Evolutionary conservation across 139 green algal species (phyloP).

Genomic region (Chlorella vulgaris): DNA sequence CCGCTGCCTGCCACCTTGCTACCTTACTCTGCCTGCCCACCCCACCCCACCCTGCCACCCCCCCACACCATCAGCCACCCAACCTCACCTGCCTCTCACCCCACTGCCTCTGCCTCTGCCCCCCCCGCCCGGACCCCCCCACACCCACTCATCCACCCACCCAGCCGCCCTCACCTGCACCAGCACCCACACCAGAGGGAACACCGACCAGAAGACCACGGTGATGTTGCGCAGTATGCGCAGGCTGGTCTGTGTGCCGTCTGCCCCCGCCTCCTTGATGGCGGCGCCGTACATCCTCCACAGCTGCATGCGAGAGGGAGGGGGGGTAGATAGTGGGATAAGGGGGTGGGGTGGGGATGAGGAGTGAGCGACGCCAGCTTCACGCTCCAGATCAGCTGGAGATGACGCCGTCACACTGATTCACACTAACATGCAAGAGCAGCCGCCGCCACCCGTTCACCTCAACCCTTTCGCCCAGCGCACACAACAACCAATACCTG

Average conservation of each 20-base stretch:
- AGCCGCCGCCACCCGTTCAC: too few relatives aligned
- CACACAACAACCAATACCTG: too few relatives aligned
- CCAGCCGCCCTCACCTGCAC: conserved; percentile 5
- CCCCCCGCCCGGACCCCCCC: neutral
- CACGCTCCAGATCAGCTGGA: too few relatives aligned
- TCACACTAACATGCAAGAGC: too few relatives aligned
- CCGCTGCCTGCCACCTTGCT: too few relatives aligned
- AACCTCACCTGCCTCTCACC: too few relatives aligned
- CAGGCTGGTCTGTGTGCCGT: conserved; percentile 21
- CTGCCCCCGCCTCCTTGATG: conserved; percentile 27
- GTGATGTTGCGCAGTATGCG: conserved; percentile 38
- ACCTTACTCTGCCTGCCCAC: too few relatives aligned
- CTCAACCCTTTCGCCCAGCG: too few relatives aligned
- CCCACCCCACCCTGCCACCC: too few relatives aligned
- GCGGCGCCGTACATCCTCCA: conserved; percentile 25
- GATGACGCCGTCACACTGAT: too few relatives aligned
- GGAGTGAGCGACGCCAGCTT: neutral
- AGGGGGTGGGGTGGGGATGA: neutral
- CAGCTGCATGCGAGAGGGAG: neutral
- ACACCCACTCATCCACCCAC: neutral
- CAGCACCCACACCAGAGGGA: conserved; percentile 43
- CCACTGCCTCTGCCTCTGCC: too few relatives aligned
- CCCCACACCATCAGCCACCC: neutral
- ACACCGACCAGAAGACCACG: conserved; percentile 40
- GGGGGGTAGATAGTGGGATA: neutral